Conservation (phyloP, 23 red algal species). For the Gracilaria caudata region DNA sequence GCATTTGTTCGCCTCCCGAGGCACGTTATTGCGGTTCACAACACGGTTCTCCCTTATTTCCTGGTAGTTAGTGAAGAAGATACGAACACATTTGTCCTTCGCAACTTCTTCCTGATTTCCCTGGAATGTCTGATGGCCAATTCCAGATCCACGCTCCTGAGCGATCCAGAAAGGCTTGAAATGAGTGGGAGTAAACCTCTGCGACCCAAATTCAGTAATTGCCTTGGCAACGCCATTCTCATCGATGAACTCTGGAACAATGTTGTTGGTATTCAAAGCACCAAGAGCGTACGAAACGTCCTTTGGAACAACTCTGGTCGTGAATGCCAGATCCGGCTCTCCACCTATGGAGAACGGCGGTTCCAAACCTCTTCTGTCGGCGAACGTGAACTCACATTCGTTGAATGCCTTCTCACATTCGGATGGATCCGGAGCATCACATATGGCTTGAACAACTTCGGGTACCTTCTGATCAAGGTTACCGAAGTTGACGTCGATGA, state of each 20-base stretch:
- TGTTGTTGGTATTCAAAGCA: conserved; percentile 4
- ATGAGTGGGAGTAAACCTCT: conserved; percentile 22
- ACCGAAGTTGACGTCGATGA: neutral
- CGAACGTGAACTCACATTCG: neutral
- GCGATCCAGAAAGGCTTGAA: conserved; percentile 23
- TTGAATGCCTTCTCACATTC: conserved; percentile 34
- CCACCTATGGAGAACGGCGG: neutral
- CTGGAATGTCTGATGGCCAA: conserved; percentile 26
- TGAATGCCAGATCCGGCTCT: conserved; percentile 20
- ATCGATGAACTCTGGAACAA: conserved; percentile 1
- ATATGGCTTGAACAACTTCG: neutral
- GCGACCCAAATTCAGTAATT: conserved; percentile 20
- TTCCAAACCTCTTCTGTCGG: neutral
- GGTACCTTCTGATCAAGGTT: neutral
- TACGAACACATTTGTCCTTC: conserved; percentile 19
- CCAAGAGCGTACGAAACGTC: neutral
- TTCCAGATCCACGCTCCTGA: conserved; percentile 4
- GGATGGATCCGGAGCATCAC: neutral
- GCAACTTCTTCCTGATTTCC: conserved; percentile 24
- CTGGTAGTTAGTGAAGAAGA: conserved; percentile 25
- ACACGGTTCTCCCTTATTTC: neutral
- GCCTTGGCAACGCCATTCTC: neutral
- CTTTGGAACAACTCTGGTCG: conserved; percentile 2
- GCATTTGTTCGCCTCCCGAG: neutral
- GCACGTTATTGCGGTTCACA: conserved; percentile 19